Percentiles rank a stretch among this genome's conserved stretches.
Conservation (phyloP, 306 rosid genomes). For the Trifolium fragiferum region DNA sequence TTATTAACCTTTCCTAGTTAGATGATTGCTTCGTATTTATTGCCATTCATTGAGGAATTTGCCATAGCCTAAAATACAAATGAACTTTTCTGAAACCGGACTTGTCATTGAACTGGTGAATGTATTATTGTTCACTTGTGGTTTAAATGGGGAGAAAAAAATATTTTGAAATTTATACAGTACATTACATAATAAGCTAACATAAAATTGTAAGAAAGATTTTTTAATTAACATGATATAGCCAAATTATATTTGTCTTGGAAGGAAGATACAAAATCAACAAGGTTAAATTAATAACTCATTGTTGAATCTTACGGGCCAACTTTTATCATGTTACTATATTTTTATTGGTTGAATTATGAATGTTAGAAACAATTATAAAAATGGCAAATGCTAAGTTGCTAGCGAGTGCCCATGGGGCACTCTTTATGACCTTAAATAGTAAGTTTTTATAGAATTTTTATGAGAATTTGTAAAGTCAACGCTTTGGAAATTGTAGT, state of each 20-base stretch:
- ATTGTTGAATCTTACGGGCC: not conserved
- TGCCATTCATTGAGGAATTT: constrained; percentile 12
- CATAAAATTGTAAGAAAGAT: not conserved
- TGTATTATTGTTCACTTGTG: not conserved
- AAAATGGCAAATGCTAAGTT: too few species aligned
- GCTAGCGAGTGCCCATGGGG: too few species aligned
- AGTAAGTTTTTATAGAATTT: too few species aligned
- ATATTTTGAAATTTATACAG: not conserved
- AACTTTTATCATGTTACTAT: not conserved
- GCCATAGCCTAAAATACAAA: constrained; percentile 2
- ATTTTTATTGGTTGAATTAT: not conserved
- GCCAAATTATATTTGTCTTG: not conserved
- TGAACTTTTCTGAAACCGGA: not conserved
- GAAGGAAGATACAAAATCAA: not conserved
- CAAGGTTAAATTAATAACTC: not conserved
- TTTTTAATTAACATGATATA: not conserved
- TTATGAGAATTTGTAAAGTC: too few species aligned
- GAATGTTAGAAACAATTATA: not conserved
- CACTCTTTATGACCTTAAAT: too few species aligned
- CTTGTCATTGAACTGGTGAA: not conserved
- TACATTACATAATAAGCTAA: not conserved
- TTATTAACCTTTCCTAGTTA: constrained; percentile 25
- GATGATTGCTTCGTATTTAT: constrained; percentile 1
- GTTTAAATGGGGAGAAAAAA: not conserved
- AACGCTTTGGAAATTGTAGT: too few species aligned